Evolutionary conservation across 768 basidiomycete genomes (phyloP), one percentile per base, ranked within the genome.

Genomic region (Kwoniella europaea): DNA sequence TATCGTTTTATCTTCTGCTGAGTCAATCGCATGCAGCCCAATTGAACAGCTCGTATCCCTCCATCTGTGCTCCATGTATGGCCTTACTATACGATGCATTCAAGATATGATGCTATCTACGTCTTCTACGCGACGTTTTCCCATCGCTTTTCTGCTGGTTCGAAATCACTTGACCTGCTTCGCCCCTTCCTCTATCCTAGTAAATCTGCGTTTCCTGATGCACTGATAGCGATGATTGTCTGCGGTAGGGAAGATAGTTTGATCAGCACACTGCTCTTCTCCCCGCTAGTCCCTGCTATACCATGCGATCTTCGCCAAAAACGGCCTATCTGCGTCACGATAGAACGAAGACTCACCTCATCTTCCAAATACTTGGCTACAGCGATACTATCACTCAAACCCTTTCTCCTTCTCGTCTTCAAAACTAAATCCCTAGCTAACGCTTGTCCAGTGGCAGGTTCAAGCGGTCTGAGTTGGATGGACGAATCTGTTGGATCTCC

Each of bases 401-500:
- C 97, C 83, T 99, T 99, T 81, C 97, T 87, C 85, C 97, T 88
- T 69, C 97, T 89, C 20, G 96, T 98, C 86, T 99, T 99, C 65
- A 99, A 86, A 56, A 98, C 94, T 54, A 99, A 87, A 85, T 99
- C 96, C 73, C 96, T 86, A 57, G 96, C 95, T 54, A 98, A 87
- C 29, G 93, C 91, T 82, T 98, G 95, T 12, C 97, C 96, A 56
- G 94, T 94, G 44, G 96, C 97, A 62, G 97, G 97, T 83, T 99
- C 97, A 68, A 99, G 86, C 65, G 97, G 97, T 70, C 95, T 89
- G 67, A 98, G 89, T 85, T 96, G 93, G 85, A 99, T 98, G 78
- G 90, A 92, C 75, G 94, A 93, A 86, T 99, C 97, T 82, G 92
- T 95, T 63, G 97, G 97, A 86, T 99, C 97, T 83, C 97, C 95